Evolutionary conservation across 345 rosid genomes (phyloP), one percentile per base, ranked within the genome.

Genomic region (Jatropha curcas): DNA sequence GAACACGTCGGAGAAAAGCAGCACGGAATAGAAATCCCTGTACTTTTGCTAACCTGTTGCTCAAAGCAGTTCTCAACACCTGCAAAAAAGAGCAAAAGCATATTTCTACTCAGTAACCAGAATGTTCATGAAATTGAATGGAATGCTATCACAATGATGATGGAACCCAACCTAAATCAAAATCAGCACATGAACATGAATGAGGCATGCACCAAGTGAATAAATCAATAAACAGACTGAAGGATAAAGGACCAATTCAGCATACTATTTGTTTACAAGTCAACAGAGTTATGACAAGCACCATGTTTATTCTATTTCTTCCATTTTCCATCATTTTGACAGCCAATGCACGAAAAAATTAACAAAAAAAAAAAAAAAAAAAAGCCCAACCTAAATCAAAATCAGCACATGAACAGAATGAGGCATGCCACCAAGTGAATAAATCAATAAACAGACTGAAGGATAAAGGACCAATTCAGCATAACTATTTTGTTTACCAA

Each of bases 21-120:
- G 99, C 94, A 51, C 93, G 98, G 72, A 95, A 93, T 58, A 95
- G 82, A 83, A 93, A 95, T 76, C 99, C 99, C 81, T 93, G 98
- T 65, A 95, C 96, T 91, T 93, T 95, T 28, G 99, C 99, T 75
- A 93, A 82, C 84, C 98, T 86, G 77, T 95, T 93, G 90, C 94
- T 89, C 88, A 91, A 80, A 82, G 90, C 83, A 67, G 99, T 91
- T 82, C 90, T 89, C 67, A 90, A 80, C 59, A 93, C 92, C 99
- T 95, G 90, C 67, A 81, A 72, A 82, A 67, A 62, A 56, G 17
- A 24, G 43, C 27, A 59, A 41, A 74, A 28, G 2, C 30, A 66
- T 41, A 67, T 63, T 52, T 39, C 43, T 30, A 52, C 46, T 60
- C n/a, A 39, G 22, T 52, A 57, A 24, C 16, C 45, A 62, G 51